Base-by-base conservation (phyloP, 768 basidiomycete genomes). In the Tremella yokohamensis region DNA sequence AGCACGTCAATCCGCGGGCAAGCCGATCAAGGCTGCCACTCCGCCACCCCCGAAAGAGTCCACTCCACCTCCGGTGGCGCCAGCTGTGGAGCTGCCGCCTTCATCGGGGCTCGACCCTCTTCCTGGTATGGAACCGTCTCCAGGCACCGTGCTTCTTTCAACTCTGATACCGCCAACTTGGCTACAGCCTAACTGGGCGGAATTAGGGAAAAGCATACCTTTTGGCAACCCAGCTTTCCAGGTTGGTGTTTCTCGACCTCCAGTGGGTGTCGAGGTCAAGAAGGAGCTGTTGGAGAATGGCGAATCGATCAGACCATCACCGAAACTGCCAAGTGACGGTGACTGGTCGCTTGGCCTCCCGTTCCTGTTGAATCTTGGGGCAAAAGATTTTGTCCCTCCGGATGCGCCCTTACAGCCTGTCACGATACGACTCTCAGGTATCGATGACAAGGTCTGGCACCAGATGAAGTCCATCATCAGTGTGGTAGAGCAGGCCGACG, bases 141-240 rank as follows among this genome's bases (percentile, higher is more conserved):
- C 56, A 1, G 68, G 68, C 0, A 73, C 68, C 1, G 62, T 73
- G 2, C 40, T 68, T 12, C 37, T 70, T 15, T 64, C 66, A 12
- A 68, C 61, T 8, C 18, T 68, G 6, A 50, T 70, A 19, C 64
- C 68, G 2, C 38, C 56, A 1, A 52, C 44, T 12, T 73, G 71
- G 71, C 40, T 51, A 18, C 54, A 54, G 49, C 58, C 64, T 1
- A 64, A 66, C 49, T 70, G 68, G 71, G 34, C 50, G 3, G 44
- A 40, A 11, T 25, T 72, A 38, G 57, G 52, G 15, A 59, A 54
- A 19, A n/a, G 60, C 13, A 49, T 72, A 25, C 70, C 70, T n/a
- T 72, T 66, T 50, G 50, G 57, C 8, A 65, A 66, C 45, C 42
- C 56, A 6, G 54, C 49, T 2, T 62, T 60, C 24, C 51, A 68